A percentile compares a stretch with the other conserved stretches of the same genome.
phyloP scores from a whole-genome alignment of 2,329 filamentous ascomycete genomes.

The Myriosclerotinia curreyana region DNA sequence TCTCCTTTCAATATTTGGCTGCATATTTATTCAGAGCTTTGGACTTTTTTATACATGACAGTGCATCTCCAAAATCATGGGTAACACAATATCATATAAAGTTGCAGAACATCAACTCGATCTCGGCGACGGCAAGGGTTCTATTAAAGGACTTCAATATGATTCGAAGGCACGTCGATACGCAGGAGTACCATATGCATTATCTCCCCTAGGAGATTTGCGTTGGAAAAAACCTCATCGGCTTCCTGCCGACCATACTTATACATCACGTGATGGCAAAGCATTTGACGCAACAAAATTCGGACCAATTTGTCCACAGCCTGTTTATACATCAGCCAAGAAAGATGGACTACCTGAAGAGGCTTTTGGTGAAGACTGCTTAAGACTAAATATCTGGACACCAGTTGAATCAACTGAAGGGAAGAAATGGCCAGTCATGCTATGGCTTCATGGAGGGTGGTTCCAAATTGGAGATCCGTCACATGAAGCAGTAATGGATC shows the following conservation, averaged over 20 bases:
- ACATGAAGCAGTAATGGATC: constrained; percentile 45
- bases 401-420: constrained; percentile 36
- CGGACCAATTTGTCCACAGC: constrained; percentile 44
- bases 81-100: constrained; percentile 30
- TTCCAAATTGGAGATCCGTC: constrained; percentile 47
- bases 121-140: constrained; percentile 33
- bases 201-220: constrained; percentile 31
- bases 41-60: not conserved
- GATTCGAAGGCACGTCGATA: constrained; percentile 41
- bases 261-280: constrained; percentile 31
- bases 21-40: not conserved
- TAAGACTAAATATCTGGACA: constrained; percentile 50
- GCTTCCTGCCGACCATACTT: constrained; percentile 37
- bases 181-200: constrained; percentile 35
- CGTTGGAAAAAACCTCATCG: constrained; percentile 36
- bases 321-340: constrained; percentile 31
- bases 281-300: constrained; percentile 43
- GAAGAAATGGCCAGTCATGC: constrained; percentile 26
- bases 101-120: constrained; percentile 32
- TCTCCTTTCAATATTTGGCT: not conserved
- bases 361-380: constrained; percentile 47
- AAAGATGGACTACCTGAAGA: constrained; percentile 29
- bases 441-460: constrained; percentile 49
- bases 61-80: not conserved
- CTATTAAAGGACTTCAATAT: constrained; percentile 40